A percentile compares a stretch with the other conserved stretches of the same genome.
Evolutionary conservation across 352 stramenopile genomes (phyloP).

Genomic region (Phytophthora hybrid): DNA sequence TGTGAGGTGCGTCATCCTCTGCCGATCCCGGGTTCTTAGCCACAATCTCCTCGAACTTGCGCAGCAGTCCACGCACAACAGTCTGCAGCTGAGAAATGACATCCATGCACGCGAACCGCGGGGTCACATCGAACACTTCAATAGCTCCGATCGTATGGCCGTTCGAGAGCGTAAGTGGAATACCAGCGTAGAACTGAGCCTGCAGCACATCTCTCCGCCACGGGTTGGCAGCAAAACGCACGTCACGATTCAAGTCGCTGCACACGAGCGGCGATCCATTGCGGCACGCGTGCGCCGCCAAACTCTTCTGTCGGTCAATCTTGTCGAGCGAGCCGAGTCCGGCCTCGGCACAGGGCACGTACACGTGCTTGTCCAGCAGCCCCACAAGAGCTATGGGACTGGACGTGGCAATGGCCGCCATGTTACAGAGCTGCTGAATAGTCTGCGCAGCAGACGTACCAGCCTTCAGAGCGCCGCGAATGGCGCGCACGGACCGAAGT

Average conservation of each 20-base stretch:
- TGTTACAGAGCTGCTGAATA: constrained; percentile 79
- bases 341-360: constrained; percentile 66
- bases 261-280: constrained; percentile 80
- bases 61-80: constrained; percentile 75
- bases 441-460: constrained; percentile 51
- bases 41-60: constrained; percentile 84
- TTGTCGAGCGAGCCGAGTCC: constrained; percentile 45
- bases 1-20: constrained; percentile 60
- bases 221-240: constrained; percentile 80
- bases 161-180: constrained; percentile 83
- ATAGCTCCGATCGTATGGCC: constrained; percentile 81
- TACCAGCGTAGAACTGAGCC: constrained; percentile 84
- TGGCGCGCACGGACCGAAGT: constrained; percentile 61
- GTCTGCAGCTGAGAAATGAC: constrained; percentile 81
- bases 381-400: constrained; percentile 74
- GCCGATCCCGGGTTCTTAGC: constrained; percentile 58
- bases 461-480: constrained; percentile 57
- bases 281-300: constrained; percentile 78
- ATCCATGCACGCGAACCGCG: constrained; percentile 74
- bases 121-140: constrained; percentile 75
- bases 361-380: constrained; percentile 78
- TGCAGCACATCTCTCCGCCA: constrained; percentile 66
- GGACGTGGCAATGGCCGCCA: constrained; percentile 82
- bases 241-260: constrained; percentile 73
- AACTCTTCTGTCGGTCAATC: constrained; percentile 67